These are phyloP conservation scores for Potentilla sterilis DNA, from an alignment of 306 rosid species.

Conservation along the genomic window DNA sequence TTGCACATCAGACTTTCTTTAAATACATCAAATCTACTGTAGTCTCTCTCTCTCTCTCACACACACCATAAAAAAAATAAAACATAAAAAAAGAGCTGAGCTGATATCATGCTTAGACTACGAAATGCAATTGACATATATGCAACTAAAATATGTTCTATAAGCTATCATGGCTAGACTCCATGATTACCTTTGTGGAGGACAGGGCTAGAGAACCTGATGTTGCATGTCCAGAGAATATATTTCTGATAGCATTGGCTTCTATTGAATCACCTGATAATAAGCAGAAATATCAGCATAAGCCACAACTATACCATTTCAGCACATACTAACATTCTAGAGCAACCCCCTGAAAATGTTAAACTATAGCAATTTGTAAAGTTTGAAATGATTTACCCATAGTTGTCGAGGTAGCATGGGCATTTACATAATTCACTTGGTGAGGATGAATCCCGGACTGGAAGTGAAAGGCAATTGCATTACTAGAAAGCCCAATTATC, in stretches of 20 bases:
- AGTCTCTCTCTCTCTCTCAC: too few species aligned
- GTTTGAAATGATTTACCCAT: constrained; percentile 52
- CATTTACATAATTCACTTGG: constrained; percentile 83
- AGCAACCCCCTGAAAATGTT: constrained; percentile 20
- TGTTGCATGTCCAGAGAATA: constrained; percentile 49
- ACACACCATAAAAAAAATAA: too few species aligned
- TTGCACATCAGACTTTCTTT: neutral
- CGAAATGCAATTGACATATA: neutral
- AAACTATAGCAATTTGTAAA: constrained; percentile 23
- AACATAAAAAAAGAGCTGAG: too few species aligned
- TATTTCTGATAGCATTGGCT: constrained; percentile 80
- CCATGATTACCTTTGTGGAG: constrained; percentile 76
- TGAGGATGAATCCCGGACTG: constrained; percentile 80
- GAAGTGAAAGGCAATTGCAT: constrained; percentile 24
- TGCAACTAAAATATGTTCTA: neutral
- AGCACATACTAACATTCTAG: constrained; percentile 5
- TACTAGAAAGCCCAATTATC: constrained; percentile 1
- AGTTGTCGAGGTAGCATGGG: constrained; percentile 89
- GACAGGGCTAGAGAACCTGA: constrained; percentile 76
- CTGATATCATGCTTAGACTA: neutral
- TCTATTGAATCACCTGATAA: constrained; percentile 74
- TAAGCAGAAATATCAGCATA: constrained; percentile 12
- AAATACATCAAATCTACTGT: neutral
- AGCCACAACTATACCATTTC: constrained; percentile 15
- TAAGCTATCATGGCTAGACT: neutral